Evolutionary conservation across 257 asterid genomes (phyloP).

Genomic region (Fraxinus excelsior): DNA sequence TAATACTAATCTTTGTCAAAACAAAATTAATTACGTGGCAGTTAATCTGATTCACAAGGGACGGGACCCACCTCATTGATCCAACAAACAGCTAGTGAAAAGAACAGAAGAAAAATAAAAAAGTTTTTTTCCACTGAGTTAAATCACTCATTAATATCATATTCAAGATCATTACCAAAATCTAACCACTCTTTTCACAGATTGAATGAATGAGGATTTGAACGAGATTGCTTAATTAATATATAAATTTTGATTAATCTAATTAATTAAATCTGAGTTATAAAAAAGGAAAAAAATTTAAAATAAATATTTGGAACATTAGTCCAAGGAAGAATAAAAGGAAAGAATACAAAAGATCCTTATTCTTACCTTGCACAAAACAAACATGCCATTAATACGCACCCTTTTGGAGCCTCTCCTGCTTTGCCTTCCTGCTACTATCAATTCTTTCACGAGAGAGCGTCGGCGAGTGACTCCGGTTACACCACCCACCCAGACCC

Average conservation of each 20-base stretch:
- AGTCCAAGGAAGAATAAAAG: neutral
- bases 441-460: slow-evolving; percentile 44
- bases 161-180: neutral
- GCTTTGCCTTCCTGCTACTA: neutral
- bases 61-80: neutral
- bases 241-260: neutral
- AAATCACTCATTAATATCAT: neutral
- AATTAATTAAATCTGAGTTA: neutral
- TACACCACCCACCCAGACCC: neutral
- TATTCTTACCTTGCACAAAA: slow-evolving; percentile 33
- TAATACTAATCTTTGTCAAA: neutral
- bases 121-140: neutral
- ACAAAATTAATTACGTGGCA: neutral
- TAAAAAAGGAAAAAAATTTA: neutral
- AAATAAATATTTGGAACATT: neutral
- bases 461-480: slow-evolving; percentile 43
- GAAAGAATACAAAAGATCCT: slow-evolving; percentile 5
- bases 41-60: neutral
- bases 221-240: neutral
- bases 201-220: neutral
- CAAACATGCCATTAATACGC: slow-evolving; percentile 27
- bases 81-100: neutral
- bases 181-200: neutral
- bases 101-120: neutral
- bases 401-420: slow-evolving; percentile 21